Evolutionary conservation across 441 rosid species (phyloP).

Genomic region (Rhodomyrtus psidioides): DNA sequence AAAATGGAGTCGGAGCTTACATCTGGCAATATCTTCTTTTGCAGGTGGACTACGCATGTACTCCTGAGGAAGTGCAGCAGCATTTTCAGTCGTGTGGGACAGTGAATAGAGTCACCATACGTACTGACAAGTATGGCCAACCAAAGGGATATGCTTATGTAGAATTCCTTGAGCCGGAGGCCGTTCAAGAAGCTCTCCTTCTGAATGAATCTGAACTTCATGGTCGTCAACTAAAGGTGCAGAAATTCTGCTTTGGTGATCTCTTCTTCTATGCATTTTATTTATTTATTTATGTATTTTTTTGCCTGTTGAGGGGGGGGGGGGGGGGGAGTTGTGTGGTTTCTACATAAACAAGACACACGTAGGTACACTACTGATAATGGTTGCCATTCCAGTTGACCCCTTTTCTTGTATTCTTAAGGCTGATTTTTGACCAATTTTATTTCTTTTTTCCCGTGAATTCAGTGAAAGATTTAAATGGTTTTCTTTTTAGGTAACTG

Average conservation of each 20-base stretch:
- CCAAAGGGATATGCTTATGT: conserved; percentile 75
- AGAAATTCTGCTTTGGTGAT: neutral
- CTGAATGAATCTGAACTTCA: conserved; percentile 59
- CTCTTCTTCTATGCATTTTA: neutral
- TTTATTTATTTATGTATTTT: neutral
- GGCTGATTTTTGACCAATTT: neutral
- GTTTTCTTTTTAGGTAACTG: conserved; percentile 31
- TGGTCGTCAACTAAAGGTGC: conserved; percentile 63
- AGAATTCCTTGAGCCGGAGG: conserved; percentile 53
- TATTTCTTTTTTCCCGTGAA: neutral
- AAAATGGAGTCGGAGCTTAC: neutral
- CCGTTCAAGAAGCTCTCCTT: conserved; percentile 52
- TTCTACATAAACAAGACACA: neutral
- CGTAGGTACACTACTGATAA: neutral
- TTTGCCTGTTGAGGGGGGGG: no score
- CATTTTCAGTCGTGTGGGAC: conserved; percentile 68
- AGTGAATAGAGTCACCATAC: conserved; percentile 57
- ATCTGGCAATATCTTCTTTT: neutral
- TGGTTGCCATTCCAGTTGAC: neutral
- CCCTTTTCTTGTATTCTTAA: neutral
- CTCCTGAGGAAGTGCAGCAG: conserved; percentile 70
- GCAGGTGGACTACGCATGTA: conserved; percentile 62
- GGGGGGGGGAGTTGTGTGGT: neutral
- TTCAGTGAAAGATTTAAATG: neutral
- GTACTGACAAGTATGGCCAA: conserved; percentile 58